Base-by-base conservation (phyloP, 306 rosid species). In the Castanea crenata region DNA sequence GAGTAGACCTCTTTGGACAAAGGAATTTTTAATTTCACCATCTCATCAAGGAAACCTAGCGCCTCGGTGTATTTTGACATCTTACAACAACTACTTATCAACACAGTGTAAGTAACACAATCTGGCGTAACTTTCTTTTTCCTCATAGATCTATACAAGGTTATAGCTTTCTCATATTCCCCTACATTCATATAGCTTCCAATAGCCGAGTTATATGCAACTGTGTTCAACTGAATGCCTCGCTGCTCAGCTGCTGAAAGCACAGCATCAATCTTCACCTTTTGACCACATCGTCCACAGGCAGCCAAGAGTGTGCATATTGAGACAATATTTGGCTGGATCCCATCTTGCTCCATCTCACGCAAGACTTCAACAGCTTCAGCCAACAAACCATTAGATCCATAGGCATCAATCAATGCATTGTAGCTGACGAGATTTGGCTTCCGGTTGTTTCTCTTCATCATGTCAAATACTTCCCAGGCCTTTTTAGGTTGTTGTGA, bases 21-120 rank as follows among this genome's bases (percentile, higher is more conserved):
- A 65, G 95, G 90, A 78, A 94, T 80, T 79, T 86, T 91, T 27
- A 88, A 80, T 52, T 74, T 88, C 86, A 78, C 79, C 92, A 94
- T 91, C 71, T 92, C 97, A 57, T 88, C 86, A 82, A 73, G 82
- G 80, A 88, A 90, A 80, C 74, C 69, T 59, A 92, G 71, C 31
- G 99, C 97, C 82, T 92, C 91, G 29, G 82, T 81, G 74, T 90
- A 86, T 84, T 87, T 92, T 83, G 99, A 87, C 97, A 88, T 86
- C 90, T 87, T 90, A 83, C 92, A 88, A 83, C 97, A 92, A 81
- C 97, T 92, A 88, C 99, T 94, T 69, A 94, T 94, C 89, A 94
- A 90, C 85, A 91, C 84, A 61, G 89, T 87, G 91, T 81, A 92
- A 23, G 97, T 94, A 82, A 94, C 95, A 82, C 91, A 85, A 86